Percentiles rank a stretch among this genome's conserved stretches.
These are phyloP conservation scores for Pythium phragmitis DNA, from an alignment of 352 stramenopile species.

Conservation along the genomic window DNA sequence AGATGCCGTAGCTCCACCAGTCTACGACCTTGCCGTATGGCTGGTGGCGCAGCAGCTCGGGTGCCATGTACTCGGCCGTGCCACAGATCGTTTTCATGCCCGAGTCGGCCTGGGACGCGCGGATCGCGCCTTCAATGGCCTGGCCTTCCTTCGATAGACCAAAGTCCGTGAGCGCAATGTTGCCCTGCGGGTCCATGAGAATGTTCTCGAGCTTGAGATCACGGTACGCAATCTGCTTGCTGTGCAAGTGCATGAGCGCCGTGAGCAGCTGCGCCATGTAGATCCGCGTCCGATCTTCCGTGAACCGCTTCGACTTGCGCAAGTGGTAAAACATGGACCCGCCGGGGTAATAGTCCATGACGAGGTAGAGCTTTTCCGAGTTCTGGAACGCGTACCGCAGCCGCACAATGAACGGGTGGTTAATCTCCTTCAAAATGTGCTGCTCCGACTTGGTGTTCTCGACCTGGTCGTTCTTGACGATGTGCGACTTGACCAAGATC, in stretches of 20 bases:
- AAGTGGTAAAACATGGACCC: constrained; percentile 90
- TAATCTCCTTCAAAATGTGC: constrained; percentile 90
- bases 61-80: constrained; percentile 88
- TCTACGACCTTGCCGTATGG: constrained; percentile 89
- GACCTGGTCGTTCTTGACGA: constrained; percentile 94
- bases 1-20: constrained; percentile 90
- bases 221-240: constrained; percentile 88
- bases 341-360: constrained; percentile 95
- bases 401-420: constrained; percentile 85
- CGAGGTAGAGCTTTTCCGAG: constrained; percentile 93
- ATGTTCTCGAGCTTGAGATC: constrained; percentile 92
- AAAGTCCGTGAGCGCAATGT: constrained; percentile 88
- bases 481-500: constrained; percentile 92
- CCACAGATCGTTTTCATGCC: constrained; percentile 91
- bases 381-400: constrained; percentile 89
- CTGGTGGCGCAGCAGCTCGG: constrained; percentile 79
- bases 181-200: constrained; percentile 85
- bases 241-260: constrained; percentile 87
- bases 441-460: constrained; percentile 90
- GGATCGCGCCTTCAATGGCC: constrained; percentile 77
- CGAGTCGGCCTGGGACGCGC: constrained; percentile 68
- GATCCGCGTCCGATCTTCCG: constrained; percentile 79
- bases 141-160: constrained; percentile 87
- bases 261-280: constrained; percentile 89
- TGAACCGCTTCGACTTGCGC: constrained; percentile 85